Conservation (phyloP, 805 yeast genomes). For the Kluyveromyces aestuarii region DNA sequence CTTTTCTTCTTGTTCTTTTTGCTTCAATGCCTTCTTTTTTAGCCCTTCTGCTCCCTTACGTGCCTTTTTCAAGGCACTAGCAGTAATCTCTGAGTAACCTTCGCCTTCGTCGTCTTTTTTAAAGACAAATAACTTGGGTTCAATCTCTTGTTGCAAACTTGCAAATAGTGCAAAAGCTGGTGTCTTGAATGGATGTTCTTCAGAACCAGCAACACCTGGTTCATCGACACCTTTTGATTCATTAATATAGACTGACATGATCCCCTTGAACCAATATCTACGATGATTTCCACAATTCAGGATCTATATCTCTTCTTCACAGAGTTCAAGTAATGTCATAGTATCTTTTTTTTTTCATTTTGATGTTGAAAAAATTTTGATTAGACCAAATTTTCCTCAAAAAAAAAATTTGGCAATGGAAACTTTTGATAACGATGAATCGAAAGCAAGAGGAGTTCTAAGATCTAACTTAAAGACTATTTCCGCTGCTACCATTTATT, state of each 20-base stretch:
- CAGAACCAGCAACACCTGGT: constrained; percentile 49
- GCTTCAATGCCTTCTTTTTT: constrained; percentile 56
- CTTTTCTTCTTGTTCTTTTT: constrained; percentile 43
- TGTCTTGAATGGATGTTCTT: constrained; percentile 63
- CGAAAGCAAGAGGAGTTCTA: no score
- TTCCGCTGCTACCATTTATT: neutral
- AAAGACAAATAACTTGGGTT: constrained; percentile 46
- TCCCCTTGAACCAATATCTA: neutral
- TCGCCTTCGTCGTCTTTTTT: constrained; percentile 35
- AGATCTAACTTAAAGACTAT: no score
- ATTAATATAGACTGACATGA: constrained; percentile 51
- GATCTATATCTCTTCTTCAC: no score
- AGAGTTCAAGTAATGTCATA: neutral
- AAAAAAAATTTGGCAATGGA: neutral
- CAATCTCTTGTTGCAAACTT: constrained; percentile 33
- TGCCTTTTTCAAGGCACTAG: constrained; percentile 91
- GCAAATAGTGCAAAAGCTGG: constrained; percentile 71
- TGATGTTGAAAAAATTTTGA: neutral
- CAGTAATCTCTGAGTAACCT: constrained; percentile 66
- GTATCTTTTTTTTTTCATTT: neutral
- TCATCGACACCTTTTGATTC: constrained; percentile 65
- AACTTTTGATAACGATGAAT: no score
- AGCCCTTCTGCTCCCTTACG: constrained; percentile 91
- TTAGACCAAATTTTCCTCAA: neutral
- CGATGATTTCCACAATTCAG: no score